Evolutionary conservation across 768 basidiomycete genomes (phyloP), one percentile per base, ranked within the genome.

Genomic region (Rhodosporidiobolus sp.): DNA sequence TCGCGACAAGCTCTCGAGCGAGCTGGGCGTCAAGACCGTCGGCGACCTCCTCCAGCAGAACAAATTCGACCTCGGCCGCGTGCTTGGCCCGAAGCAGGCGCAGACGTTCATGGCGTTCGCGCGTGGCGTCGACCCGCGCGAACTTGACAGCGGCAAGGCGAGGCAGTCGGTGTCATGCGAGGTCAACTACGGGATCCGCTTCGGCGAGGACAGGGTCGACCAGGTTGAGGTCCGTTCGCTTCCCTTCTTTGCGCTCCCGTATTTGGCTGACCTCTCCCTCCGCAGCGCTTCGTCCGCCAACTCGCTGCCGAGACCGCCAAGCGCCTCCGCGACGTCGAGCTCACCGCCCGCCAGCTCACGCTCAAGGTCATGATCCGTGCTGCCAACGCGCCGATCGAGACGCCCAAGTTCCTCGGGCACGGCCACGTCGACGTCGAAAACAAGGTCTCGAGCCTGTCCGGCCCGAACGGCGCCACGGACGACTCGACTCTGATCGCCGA

Each of bases 171-270:
- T 99, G 28, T 92, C 90, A 19, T 94, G 91, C 69, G 95, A 97
- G 79, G 90, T 97, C 77, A 99, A 93, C 64, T 99, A 97, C 80
- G 96, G 93, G 0, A 96, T 99, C 66, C 88, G 96, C 7, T 98
- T 98, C 80, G 87, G 90, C 77, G 87, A 87, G 67, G 71, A 45
- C 0, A 35, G 71, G 28, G 85, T 88, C 67, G 88, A 88, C 49
- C 89, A 96, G 79, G 92, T 90, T 11, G 88, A 92, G 79, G 81
- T 83, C 4, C 45, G 75, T 57, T 28, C 34, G 2, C 55, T 43
- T 22, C 17, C 22, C 20, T 28, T 10, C 34, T 32, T 46, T 30
- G 24, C 20, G 26, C 30, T 28, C 52, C 10, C 54, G 30, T 6
- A 32, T 38, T 45, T 53, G 9, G 17, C n/a, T 70, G 24, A 7